Base-by-base conservation (phyloP, 2,329 filamentous ascomycete species). In the Coniochaeta sp. region DNA sequence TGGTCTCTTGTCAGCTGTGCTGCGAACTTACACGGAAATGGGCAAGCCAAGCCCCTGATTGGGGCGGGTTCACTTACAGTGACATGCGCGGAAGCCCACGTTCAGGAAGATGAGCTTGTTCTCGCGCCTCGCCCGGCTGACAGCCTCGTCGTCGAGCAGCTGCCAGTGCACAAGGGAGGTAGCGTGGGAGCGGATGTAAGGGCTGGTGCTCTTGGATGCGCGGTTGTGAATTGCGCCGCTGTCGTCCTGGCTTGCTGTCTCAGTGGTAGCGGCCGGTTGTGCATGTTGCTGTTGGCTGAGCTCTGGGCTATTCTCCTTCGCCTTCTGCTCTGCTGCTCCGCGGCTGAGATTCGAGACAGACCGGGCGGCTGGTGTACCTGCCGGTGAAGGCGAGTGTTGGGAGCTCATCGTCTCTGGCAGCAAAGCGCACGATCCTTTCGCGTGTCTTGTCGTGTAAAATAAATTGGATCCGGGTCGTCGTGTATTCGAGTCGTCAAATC, bases 21-120 rank as follows among this genome's bases (percentile, higher is more conserved):
- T n/a, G n/a, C n/a, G n/a, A n/a, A n/a, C 31, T 11, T 6, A 33
- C 6, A 33, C 31, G 31, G 11, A 33, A 33, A 33, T 33, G 31
- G 6, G 31, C 31, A 33, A 33, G 31, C 31, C 31, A 11, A 33
- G 11, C 31, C 31, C n/a, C n/a, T n/a, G 31, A 6, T 6, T 33
- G 6, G 31, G 6, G 36, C 12, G 36, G 12, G 36, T 38, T 38
- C 44, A 79, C 89, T 71, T 77, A 95, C 95, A 96, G 77, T 98
- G 93, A 72, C 95, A 98, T 47, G 95, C 92, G 22, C 89, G 89
- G 78, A 96, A 99, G 57, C 95, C 95, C 69, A 98, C 93, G 72
- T 93, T 96, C 63, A 98, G 79, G 71, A 97, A 98, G 62, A 99
- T 87, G 61, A 96, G 81, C 69, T 92, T 90, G 73, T 98, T 96